Evolutionary conservation across 495 filamentous ascomycete species (phyloP), one percentile per base, ranked within the genome.

Genomic region (Neurospora sp.): DNA sequence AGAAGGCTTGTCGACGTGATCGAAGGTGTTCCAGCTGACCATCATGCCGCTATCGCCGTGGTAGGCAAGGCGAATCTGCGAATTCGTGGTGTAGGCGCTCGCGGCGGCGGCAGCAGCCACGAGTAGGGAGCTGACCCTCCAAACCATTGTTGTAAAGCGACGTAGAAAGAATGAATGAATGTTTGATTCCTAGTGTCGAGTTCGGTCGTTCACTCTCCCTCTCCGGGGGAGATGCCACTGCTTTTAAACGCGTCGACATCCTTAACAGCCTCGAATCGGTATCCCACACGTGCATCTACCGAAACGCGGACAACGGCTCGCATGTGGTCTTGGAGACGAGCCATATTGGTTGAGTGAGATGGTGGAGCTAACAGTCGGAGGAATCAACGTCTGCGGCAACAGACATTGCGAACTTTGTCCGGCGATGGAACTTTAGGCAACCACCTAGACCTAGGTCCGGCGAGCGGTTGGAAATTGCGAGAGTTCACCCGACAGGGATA

Each of bases 1-100:
- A 23, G 83, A 85, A 59, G 81, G 81, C 10, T 79, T 74, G 39
- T 75, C 72, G 38, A 86, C 75, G 40, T 82, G 40, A 9, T 76
- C 70, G 59, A 83, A 85, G 6, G 87, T 89, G 75, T 89, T 88
- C 87, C 87, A 89, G 31, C 76, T 79, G 23, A 83, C 77, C 69
- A 77, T 66, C 74, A 80, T 79, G 35, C 75, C 75, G 9, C 23
- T 69, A 38, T 69, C 39, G 8, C 75, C 74, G n/a, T 48, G 16
- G 40, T 48, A 48, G 46, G 46, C 46, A 2, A 48, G 46, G n/a
- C 46, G 46, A 4, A 48, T 5, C n/a, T 48, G 46, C 9, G 46
- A 48, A 20, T 48, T 48, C 46, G 10, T 48, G 46, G 46, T 48
- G 46, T 48, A 48, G 46, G 46, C 46, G 4, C 10, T 12, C 46